A percentile compares a stretch with the other conserved stretches of the same genome.
Evolutionary conservation across 1,284 basidiomycete genomes (phyloP).

Genomic region (Sporisorium scitamineum): DNA sequence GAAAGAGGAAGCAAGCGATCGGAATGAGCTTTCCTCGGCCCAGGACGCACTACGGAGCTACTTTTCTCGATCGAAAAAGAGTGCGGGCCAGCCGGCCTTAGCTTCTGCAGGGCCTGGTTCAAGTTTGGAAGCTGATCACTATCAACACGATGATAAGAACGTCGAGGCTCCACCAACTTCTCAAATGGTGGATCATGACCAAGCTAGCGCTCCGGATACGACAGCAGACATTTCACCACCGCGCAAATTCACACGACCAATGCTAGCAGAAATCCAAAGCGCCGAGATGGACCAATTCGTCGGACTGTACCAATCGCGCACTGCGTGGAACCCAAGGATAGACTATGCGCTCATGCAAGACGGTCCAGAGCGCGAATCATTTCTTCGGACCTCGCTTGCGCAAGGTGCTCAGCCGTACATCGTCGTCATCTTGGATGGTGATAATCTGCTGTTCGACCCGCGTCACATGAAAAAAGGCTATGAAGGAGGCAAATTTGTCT

Average conservation of each 20-base stretch:
- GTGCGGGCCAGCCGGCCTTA: not conserved
- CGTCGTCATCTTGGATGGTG: slow-evolving; percentile 37
- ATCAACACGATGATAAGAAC: not conserved
- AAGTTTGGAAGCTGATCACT: not conserved
- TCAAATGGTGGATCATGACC: too few relatives aligned
- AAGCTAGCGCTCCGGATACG: not conserved
- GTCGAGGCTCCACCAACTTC: not conserved
- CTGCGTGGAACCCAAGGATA: slow-evolving; percentile 33
- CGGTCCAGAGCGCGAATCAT: slow-evolving; percentile 13
- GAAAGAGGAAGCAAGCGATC: not conserved
- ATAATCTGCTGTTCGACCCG: slow-evolving; percentile 40
- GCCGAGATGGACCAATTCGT: slow-evolving; percentile 14
- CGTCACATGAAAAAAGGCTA: slow-evolving; percentile 26
- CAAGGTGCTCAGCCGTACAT: slow-evolving; percentile 19
- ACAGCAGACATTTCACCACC: not conserved
- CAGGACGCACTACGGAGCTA: slow-evolving; percentile 20
- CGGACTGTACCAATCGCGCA: slow-evolving; percentile 27
- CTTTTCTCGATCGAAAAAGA: slow-evolving; percentile 6
- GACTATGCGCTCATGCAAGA: slow-evolving; percentile 35
- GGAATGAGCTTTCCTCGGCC: slow-evolving; percentile 9
- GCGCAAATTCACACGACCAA: slow-evolving; percentile 16
- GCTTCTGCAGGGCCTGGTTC: not conserved
- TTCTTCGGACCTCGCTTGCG: slow-evolving; percentile 2
- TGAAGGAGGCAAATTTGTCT: slow-evolving; percentile 33
- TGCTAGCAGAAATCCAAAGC: slow-evolving; percentile 18